Conservation (phyloP, 1,284 basidiomycete species). For the Schizopora paradoxa region DNA sequence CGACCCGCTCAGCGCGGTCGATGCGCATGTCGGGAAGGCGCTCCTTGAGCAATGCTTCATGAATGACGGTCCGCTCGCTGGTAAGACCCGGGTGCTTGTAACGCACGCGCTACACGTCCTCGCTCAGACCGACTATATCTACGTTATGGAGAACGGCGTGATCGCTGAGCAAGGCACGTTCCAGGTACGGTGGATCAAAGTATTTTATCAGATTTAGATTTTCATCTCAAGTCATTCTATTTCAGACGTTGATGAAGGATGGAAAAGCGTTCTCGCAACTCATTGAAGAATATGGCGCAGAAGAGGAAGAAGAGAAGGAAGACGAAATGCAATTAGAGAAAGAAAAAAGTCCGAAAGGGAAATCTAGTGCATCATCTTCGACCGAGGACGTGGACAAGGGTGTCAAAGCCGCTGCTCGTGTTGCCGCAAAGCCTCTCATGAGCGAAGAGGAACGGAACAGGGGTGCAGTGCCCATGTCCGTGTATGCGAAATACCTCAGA, state of each 20-base stretch:
- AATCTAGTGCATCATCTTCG: slow-evolving; percentile 20
- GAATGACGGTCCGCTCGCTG: slow-evolving; percentile 47
- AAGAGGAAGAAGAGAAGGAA: slow-evolving; percentile 32
- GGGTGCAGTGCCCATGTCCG: slow-evolving; percentile 44
- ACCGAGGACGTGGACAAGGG: slow-evolving; percentile 26
- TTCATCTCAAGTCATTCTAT: not conserved
- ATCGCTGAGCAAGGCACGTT: slow-evolving; percentile 64
- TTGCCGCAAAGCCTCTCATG: slow-evolving; percentile 36
- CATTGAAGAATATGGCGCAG: slow-evolving; percentile 56
- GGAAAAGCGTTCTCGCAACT: slow-evolving; percentile 52
- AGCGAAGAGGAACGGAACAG: slow-evolving; percentile 49
- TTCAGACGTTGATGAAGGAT: slow-evolving; percentile 46
- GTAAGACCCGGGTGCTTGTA: slow-evolving; percentile 68
- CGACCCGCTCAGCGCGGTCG: slow-evolving; percentile 69
- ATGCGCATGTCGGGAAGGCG: slow-evolving; percentile 60
- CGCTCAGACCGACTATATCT: slow-evolving; percentile 62
- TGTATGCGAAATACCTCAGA: slow-evolving; percentile 50
- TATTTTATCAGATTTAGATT: slow-evolving; percentile 7
- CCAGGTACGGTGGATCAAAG: slow-evolving; percentile 31
- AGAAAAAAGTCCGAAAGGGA: slow-evolving; percentile 22
- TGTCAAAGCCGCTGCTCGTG: slow-evolving; percentile 22
- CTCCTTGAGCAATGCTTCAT: slow-evolving; percentile 60
- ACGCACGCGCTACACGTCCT: slow-evolving; percentile 75
- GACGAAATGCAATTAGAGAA: slow-evolving; percentile 21
- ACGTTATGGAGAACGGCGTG: slow-evolving; percentile 66